phyloP scores from a whole-genome alignment of 495 filamentous ascomycete species.

The Talaromyces proteolyticus region DNA sequence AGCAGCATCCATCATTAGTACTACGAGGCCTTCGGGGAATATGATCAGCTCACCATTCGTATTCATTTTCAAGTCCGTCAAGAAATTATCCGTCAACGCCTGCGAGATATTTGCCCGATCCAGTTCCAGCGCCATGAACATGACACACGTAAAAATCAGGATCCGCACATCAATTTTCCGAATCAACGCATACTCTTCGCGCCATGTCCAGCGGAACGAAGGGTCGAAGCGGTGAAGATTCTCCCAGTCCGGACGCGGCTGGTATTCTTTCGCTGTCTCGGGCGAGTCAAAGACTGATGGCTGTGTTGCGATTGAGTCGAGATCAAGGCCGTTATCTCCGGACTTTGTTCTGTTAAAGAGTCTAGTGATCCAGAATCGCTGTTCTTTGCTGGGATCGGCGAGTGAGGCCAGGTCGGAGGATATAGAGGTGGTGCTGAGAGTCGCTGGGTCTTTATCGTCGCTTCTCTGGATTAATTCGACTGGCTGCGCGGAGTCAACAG shows the following conservation, averaged over 20 bases:
- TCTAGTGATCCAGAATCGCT: background rate
- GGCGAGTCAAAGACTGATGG: slow-evolving; percentile 47
- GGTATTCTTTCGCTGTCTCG: slow-evolving; percentile 42
- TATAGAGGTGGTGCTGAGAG: background rate
- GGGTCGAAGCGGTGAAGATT: slow-evolving; percentile 49
- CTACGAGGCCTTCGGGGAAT: no score
- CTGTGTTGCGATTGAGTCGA: slow-evolving; percentile 44
- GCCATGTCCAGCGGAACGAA: slow-evolving; percentile 42
- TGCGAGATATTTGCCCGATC: slow-evolving; percentile 52
- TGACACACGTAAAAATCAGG: slow-evolving; percentile 54
- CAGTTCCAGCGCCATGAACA: slow-evolving; percentile 69
- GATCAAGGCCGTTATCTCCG: background rate
- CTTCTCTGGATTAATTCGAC: background rate
- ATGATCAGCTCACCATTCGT: slow-evolving; percentile 52
- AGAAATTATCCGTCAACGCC: slow-evolving; percentile 47
- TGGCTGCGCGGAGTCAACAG: background rate
- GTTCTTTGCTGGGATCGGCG: background rate
- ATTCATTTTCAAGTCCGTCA: slow-evolving; percentile 45
- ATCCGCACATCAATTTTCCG: slow-evolving; percentile 45
- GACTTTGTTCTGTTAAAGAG: background rate
- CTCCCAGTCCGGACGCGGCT: slow-evolving; percentile 45
- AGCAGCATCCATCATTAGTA: no score
- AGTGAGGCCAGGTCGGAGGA: background rate
- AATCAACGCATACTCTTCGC: slow-evolving; percentile 31
- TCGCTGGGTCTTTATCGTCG: background rate